A percentile compares a stretch with the other conserved stretches of the same genome.
These are phyloP conservation scores for Calocybe cyanea DNA, from an alignment of 768 basidiomycete genomes.

Conservation along the genomic window DNA sequence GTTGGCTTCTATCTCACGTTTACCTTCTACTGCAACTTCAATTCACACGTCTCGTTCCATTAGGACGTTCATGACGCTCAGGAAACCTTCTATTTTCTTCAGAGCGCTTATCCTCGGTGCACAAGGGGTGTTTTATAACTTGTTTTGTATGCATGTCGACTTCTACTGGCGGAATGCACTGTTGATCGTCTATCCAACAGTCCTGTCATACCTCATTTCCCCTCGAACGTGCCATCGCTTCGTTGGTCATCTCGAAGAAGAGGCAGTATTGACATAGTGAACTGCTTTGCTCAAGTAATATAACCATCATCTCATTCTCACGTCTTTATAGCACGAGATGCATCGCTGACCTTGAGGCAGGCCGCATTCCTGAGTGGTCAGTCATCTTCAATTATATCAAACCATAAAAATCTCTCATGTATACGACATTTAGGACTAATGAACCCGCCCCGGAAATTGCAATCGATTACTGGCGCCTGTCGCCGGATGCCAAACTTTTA, in stretches of 20 bases:
- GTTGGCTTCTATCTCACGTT: conserved; percentile 17
- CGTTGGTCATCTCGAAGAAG: conserved; percentile 91
- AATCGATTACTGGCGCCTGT: conserved; percentile 92
- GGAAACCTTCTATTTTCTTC: conserved; percentile 76
- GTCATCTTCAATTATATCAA: conserved; percentile 13
- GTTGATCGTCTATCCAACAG: conserved; percentile 30
- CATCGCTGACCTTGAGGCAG: conserved; percentile 79
- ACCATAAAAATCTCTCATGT: background rate
- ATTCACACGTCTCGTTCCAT: conserved; percentile 5
- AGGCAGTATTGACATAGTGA: conserved; percentile 90
- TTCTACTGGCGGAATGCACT: conserved; percentile 14
- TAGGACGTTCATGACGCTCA: conserved; percentile 94
- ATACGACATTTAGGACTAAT: conserved; percentile 44
- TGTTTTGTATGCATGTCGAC: conserved; percentile 61
- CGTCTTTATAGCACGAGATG: conserved; percentile 58
- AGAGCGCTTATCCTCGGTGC: conserved; percentile 81
- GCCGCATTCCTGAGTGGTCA: conserved; percentile 78
- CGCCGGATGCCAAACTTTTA: conserved; percentile 66
- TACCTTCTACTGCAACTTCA: background rate
- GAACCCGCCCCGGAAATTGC: conserved; percentile 82
- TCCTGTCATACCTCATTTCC: conserved; percentile 74
- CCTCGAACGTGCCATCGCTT: conserved; percentile 83
- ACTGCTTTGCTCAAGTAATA: conserved; percentile 23
- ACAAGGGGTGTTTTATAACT: conserved; percentile 88
- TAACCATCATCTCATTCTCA: conserved; percentile 2